These are phyloP conservation scores for Fallopia convolvulus DNA, from an alignment of 148 eudicot species.

Conservation along the genomic window DNA sequence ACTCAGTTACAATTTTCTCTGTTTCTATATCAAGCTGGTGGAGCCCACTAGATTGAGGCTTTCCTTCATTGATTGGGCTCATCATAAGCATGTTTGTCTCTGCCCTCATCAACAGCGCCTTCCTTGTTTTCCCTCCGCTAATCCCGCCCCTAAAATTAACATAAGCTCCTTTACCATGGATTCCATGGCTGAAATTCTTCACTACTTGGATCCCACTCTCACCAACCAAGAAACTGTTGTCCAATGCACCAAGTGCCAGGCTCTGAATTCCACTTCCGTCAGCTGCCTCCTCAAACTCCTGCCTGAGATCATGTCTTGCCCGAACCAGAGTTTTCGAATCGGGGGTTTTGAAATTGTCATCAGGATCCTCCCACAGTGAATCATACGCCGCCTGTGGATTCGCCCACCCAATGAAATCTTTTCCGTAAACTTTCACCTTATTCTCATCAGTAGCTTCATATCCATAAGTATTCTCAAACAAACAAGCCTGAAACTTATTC, in stretches of 20 bases:
- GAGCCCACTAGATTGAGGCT: conserved; percentile 59
- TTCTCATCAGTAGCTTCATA: conserved; percentile 51
- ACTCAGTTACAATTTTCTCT: conserved; percentile 77
- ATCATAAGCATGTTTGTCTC: conserved; percentile 91
- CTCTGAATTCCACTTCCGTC: conserved; percentile 68
- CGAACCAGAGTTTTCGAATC: conserved; percentile 20
- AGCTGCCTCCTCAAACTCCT: conserved; percentile 84
- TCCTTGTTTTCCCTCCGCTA: conserved; percentile 25
- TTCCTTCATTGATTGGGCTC: conserved; percentile 72
- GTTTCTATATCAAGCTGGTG: conserved; percentile 92
- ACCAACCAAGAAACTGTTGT: conserved; percentile 82
- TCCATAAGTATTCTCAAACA: conserved; percentile 84
- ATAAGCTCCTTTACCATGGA: conserved; percentile 92
- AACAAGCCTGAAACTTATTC: conserved; percentile 47
- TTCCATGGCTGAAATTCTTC: conserved; percentile 87
- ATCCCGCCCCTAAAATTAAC: conserved; percentile 46
- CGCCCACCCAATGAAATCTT: conserved; percentile 80
- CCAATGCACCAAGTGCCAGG: conserved; percentile 85
- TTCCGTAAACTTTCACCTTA: conserved; percentile 72
- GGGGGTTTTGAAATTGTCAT: conserved; percentile 33
- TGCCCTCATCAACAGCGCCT: conserved; percentile 80
- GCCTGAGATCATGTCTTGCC: conserved; percentile 42
- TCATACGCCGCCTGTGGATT: conserved; percentile 77
- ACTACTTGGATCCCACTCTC: conserved; percentile 80
- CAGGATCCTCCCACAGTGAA: conserved; percentile 81